A percentile compares a stretch with the other conserved stretches of the same genome.
Conservation (phyloP, 768 basidiomycete genomes). For the Phaeolepiota aurea region DNA sequence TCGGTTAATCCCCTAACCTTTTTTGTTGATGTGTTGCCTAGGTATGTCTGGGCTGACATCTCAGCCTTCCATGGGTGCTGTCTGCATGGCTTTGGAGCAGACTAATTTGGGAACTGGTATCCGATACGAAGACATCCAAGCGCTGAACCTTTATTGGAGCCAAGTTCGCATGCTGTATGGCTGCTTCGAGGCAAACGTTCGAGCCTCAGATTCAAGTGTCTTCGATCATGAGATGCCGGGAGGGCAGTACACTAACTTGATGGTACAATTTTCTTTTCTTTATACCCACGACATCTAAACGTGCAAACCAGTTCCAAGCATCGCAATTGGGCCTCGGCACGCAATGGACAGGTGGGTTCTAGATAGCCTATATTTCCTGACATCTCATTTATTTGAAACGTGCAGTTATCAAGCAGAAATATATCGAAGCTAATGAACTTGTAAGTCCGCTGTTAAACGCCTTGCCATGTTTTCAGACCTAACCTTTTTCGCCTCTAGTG, state of each 20-base stretch:
- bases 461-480: constrained; percentile 8
- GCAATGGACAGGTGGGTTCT: constrained; percentile 74
- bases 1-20: not conserved
- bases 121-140: constrained; percentile 93
- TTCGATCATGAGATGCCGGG: constrained; percentile 99
- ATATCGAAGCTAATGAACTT: constrained; percentile 94
- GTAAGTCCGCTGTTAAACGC: constrained; percentile 32
- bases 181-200: constrained; percentile 98
- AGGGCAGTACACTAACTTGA: constrained; percentile 90
- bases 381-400: not conserved
- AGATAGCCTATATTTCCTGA: not conserved
- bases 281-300: constrained; percentile 7
- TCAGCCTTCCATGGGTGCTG: constrained; percentile 98
- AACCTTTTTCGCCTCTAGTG: constrained; percentile 45
- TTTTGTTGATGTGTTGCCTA: constrained; percentile 23
- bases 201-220: constrained; percentile 94
- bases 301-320: constrained; percentile 82
- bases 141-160: constrained; percentile 96
- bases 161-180: constrained; percentile 92
- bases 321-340: constrained; percentile 93
- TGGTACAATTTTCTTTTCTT: constrained; percentile 44
- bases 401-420: constrained; percentile 93
- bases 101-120: constrained; percentile 92
- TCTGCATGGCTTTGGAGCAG: constrained; percentile 93
- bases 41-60: constrained; percentile 99